Percentiles rank a stretch among this genome's conserved stretches.
These are phyloP conservation scores for Pseudotsuga menziesii DNA, from an alignment of 75 land plant genomes.

Conservation along the genomic window DNA sequence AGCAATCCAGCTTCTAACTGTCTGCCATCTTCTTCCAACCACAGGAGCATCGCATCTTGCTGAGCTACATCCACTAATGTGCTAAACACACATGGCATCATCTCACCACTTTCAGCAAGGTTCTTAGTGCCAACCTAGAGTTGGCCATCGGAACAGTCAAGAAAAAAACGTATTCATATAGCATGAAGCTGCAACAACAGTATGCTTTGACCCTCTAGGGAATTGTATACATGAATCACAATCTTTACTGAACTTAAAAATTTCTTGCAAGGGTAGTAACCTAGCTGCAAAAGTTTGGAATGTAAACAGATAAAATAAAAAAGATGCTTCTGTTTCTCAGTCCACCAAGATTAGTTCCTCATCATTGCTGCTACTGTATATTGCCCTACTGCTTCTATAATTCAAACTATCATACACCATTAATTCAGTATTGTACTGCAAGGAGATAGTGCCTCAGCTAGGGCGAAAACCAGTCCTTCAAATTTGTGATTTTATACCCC, in stretches of 20 bases:
- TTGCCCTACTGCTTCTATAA: too few relatives aligned
- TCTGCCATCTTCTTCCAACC: constrained; percentile 84
- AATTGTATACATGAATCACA: constrained; percentile 14
- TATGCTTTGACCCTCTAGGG: constrained; percentile 21
- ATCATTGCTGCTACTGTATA: too few relatives aligned
- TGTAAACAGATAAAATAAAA: too few relatives aligned
- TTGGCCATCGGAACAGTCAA: constrained; percentile 69
- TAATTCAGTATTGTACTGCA: too few relatives aligned
- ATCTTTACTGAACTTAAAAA: constrained; percentile 34
- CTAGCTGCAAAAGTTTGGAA: too few relatives aligned
- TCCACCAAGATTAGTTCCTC: too few relatives aligned
- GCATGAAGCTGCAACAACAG: constrained; percentile 67
- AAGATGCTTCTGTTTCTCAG: too few relatives aligned
- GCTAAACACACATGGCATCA: constrained; percentile 81
- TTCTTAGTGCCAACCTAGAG: constrained; percentile 82
- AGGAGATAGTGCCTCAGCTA: too few relatives aligned
- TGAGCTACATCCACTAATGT: constrained; percentile 13
- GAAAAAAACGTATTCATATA: constrained; percentile 53
- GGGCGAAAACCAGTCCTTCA: too few relatives aligned
- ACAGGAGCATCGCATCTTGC: constrained; percentile 79
- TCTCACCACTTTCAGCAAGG: constrained; percentile 47
- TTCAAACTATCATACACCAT: too few relatives aligned
- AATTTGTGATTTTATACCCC: too few relatives aligned
- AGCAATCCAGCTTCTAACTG: constrained; percentile 56
- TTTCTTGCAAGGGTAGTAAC: constrained; percentile 44